Percentiles rank a stretch among this genome's conserved stretches.
phyloP scores from a whole-genome alignment of 495 filamentous ascomycete species.

The Penicillium fimorum region DNA sequence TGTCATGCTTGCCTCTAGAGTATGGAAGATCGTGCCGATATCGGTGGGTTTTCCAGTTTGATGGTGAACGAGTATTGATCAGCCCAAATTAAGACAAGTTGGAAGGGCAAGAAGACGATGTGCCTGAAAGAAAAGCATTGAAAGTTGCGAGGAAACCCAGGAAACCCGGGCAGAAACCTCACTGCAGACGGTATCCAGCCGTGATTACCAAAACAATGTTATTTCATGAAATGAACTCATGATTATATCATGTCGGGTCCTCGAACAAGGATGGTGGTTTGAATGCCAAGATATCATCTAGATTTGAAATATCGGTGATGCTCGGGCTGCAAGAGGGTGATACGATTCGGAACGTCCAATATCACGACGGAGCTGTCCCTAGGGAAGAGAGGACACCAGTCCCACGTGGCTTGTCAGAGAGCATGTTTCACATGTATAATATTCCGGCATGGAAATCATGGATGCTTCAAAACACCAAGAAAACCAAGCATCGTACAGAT shows the following conservation, averaged over 20 bases:
- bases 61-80: neutral
- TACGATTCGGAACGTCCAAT: neutral
- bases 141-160: no score
- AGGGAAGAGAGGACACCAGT: neutral
- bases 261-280: neutral
- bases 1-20: neutral
- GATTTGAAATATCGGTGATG: neutral
- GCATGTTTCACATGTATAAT: no score
- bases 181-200: neutral
- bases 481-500: neutral
- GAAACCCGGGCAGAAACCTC: neutral
- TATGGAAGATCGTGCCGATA: neutral
- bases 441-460: no score
- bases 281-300: neutral
- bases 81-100: neutral
- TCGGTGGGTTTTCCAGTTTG: neutral
- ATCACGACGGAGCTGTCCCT: neutral
- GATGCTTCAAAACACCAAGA: neutral
- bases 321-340: neutral
- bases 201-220: neutral
- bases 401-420: neutral
- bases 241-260: neutral
- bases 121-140: neutral
- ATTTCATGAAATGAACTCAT: neutral
- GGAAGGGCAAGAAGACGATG: neutral